Base-by-base conservation (phyloP, 345 rosid species). In the Moringa oleifera region DNA sequence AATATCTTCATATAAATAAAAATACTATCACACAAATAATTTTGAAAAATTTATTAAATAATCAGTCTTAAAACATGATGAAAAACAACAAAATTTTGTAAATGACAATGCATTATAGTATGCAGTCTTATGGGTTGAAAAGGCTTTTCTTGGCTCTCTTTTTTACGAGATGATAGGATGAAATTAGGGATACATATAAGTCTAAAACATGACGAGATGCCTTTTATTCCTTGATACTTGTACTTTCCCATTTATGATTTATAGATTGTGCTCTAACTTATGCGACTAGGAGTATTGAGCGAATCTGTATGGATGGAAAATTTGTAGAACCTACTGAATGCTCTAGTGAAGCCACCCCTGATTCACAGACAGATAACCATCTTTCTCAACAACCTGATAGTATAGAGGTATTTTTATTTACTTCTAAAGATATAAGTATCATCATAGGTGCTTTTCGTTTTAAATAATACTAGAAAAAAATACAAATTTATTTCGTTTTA, bases 251-350 rank as follows among this genome's bases (percentile, higher is more conserved):
- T 41, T 15, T 16, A 41, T 41, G 62, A 36, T 41, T 57, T 57
- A 70, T 78, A 95, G 97, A 89, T 91, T 81, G 96, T 97, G n/a
- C 77, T 95, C 73, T 69, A 87, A 75, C 83, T 95, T 65, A 97
- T 95, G 53, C 83, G 99, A 2, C 78, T 70, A 76, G 89, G 83
- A 67, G 88, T 70, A 67, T 56, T 65, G 12, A 75, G 55, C 65
- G 84, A 73, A 73, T 67, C 89, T 73, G 71, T 57, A 53, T 51
- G 66, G 55, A 63, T 62, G 80, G 45, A 68, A 78, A 64, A 58
- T 60, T 31, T 23, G 71, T 10, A 10, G 68, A 73, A 62, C 51
- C 67, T 20, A 47, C 61, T 33, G 73, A 68, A 58, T 51, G 74
- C 20, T 7, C 75, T 12, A 54, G 17, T 52, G 70, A 66, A 49